phyloP scores from a whole-genome alignment of 805 yeast genomes.

The Ogataea wickerhamii region DNA sequence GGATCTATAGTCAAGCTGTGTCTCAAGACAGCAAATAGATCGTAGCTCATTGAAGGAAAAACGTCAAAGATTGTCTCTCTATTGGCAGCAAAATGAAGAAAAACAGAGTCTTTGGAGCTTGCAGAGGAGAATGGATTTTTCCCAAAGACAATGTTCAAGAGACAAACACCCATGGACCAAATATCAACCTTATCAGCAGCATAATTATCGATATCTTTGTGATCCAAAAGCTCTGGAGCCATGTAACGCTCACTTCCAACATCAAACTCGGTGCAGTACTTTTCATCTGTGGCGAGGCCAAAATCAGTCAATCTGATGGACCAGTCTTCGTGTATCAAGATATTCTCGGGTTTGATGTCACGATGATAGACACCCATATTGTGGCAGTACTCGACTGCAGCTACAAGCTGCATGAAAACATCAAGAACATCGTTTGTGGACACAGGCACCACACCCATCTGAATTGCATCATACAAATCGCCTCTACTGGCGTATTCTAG shows the following conservation, averaged over 20 bases:
- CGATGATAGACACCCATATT: slow-evolving; percentile 47
- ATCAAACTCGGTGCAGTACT: slow-evolving; percentile 66
- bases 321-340: slow-evolving; percentile 53
- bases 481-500: slow-evolving; percentile 87
- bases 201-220: slow-evolving; percentile 49
- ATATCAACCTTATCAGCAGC: slow-evolving; percentile 80
- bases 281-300: slow-evolving; percentile 54
- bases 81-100: slow-evolving; percentile 79
- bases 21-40: slow-evolving; percentile 79
- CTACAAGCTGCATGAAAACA: slow-evolving; percentile 47
- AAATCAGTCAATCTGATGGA: slow-evolving; percentile 55
- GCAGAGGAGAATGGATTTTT: slow-evolving; percentile 86
- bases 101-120: slow-evolving; percentile 69
- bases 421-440: slow-evolving; percentile 53
- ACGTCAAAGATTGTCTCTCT: slow-evolving; percentile 90
- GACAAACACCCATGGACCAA: slow-evolving; percentile 86
- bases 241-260: slow-evolving; percentile 88
- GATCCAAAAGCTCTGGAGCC: slow-evolving; percentile 90
- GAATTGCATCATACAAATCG: slow-evolving; percentile 79
- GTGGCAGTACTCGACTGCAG: slow-evolving; percentile 52
- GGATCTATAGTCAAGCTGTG: slow-evolving; percentile 83
- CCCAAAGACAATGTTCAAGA: slow-evolving; percentile 81
- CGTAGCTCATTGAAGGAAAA: slow-evolving; percentile 83
- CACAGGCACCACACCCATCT: slow-evolving; percentile 57
- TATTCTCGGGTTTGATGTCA: slow-evolving; percentile 57